Percentiles rank a stretch among this genome's conserved stretches.
These are phyloP conservation scores for Vitis labrusca DNA, from an alignment of 164 flowering plant genomes.

Conservation along the genomic window DNA sequence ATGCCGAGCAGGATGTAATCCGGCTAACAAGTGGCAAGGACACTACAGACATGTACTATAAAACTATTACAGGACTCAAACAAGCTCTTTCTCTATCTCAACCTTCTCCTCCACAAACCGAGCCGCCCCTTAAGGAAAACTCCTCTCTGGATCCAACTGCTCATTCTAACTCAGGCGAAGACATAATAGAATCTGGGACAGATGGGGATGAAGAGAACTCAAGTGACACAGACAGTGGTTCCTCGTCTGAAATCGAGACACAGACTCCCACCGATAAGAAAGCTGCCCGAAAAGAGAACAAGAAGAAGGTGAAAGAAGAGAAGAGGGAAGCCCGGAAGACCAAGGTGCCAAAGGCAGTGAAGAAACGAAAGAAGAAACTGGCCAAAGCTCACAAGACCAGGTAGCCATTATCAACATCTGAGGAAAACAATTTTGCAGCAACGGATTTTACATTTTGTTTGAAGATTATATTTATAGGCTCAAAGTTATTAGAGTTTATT, in stretches of 20 bases:
- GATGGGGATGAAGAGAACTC: constrained; percentile 49
- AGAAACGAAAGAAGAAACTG: constrained; percentile 87
- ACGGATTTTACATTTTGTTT: neutral
- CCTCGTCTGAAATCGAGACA: constrained; percentile 27
- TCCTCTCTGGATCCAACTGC: constrained; percentile 9
- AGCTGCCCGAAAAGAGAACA: constrained; percentile 90
- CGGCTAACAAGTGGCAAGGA: constrained; percentile 73
- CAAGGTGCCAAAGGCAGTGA: constrained; percentile 85
- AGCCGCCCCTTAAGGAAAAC: constrained; percentile 15
- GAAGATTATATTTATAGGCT: neutral
- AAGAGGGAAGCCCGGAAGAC: constrained; percentile 89
- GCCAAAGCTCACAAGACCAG: constrained; percentile 68
- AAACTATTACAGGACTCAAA: constrained; percentile 83
- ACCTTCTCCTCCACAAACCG: constrained; percentile 16
- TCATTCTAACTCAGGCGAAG: constrained; percentile 11
- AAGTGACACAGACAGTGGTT: constrained; percentile 35
- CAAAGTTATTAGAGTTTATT: neutral
- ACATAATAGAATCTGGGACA: constrained; percentile 38
- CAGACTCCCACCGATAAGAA: constrained; percentile 49
- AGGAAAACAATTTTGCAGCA: neutral
- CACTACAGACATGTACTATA: constrained; percentile 72
- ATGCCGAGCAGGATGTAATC: constrained; percentile 76
- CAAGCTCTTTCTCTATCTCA: constrained; percentile 46
- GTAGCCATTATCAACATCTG: constrained; percentile 15
- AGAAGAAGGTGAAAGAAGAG: constrained; percentile 96